Evolutionary conservation across 106 monocot species (phyloP), one percentile per base, ranked within the genome.

Genomic region (Platanthera zijinensis): DNA sequence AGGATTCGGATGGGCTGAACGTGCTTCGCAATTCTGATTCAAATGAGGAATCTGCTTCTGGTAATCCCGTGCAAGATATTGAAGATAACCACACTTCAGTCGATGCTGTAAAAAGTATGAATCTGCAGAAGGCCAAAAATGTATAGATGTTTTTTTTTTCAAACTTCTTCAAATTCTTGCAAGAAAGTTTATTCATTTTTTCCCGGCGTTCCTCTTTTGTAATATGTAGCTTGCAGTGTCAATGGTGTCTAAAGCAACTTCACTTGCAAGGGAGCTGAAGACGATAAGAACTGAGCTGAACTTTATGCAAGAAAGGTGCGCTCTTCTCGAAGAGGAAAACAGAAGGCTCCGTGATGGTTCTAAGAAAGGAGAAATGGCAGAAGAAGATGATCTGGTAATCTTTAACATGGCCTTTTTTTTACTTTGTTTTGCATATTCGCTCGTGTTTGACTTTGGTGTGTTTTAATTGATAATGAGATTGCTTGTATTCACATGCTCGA

Each of bases 351-450:
- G 91, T 52, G 87, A 88, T 47, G 91, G 85, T 39, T 63, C 72
- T 39, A 84, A 84, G 66, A 85, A 84, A 66, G 97, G 86, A 15
- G 81, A 80, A 77, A 52, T 80, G 22, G 72, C 83, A 28, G 94
- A 99, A 54, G 94, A 99, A 73, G 97, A 94, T 79, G 97, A 99
- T 48, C 74, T 99, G 87, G 97, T 94, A 85, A 66, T 62, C 9
- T 15, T 18, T 46, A 0, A 70, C n/a, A 39, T 48, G 13, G 1
- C 39, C 39, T 32, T 67, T 10, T 66, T 67, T 8, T 67, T 67
- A 67, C 32, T n/a, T 48, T 11, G 6, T 48, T 48, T 14, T 48
- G 14, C 13, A 63, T 63, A 3, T 66, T 66, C 10, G 9, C 32
- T 1, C 66, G 11, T 66, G 11, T 32, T 21, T 61, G 9, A 61